phyloP scores from a whole-genome alignment of 495 filamentous ascomycete species.

The Beverwykella pulmonaria region DNA sequence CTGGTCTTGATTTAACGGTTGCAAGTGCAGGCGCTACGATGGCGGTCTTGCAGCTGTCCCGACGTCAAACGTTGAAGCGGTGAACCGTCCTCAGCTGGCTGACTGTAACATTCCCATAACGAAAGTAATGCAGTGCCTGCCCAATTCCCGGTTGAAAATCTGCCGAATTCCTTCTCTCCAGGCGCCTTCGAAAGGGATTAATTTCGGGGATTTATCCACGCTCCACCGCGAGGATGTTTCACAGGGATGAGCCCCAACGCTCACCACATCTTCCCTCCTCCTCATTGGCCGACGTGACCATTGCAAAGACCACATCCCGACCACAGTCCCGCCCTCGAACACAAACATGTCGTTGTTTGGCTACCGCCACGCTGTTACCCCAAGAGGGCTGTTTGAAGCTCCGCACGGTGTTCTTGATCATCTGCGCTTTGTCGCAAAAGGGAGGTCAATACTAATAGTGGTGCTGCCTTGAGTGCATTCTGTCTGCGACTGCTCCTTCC shows the following conservation, averaged over 20 bases:
- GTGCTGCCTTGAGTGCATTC: neutral
- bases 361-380: neutral
- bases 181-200: neutral
- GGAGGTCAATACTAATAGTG: neutral
- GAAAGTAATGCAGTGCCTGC: too few relatives aligned
- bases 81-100: neutral
- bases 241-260: conserved; percentile 1
- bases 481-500: too few relatives aligned
- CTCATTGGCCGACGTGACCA: neutral
- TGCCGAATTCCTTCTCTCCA: neutral
- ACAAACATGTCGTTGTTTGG: neutral
- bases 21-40: neutral
- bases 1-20: neutral
- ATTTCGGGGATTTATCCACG: conserved; percentile 14
- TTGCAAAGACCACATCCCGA: neutral
- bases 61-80: neutral
- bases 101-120: too few relatives aligned
- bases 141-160: neutral
- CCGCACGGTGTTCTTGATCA: neutral
- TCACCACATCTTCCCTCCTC: neutral
- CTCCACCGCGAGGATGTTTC: neutral
- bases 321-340: neutral
- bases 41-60: neutral
- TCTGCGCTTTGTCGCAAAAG: neutral
- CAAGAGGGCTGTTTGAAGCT: neutral